Evolutionary conservation across 345 rosid species (phyloP).

Genomic region (Alliaria petiolata): DNA sequence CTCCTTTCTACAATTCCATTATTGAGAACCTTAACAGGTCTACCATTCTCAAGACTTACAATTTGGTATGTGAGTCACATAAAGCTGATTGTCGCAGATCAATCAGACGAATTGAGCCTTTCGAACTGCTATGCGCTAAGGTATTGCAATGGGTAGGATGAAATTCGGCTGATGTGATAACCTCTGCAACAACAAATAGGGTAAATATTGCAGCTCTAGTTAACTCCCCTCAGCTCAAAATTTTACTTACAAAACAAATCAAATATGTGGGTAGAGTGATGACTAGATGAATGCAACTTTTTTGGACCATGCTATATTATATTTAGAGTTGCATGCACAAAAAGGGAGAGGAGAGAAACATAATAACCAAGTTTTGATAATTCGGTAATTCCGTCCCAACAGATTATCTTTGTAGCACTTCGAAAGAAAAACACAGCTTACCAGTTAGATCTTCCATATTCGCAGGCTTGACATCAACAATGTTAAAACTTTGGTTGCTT

Average conservation of each 20-base stretch:
- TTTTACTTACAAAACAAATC: background rate
- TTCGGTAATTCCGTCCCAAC: background rate
- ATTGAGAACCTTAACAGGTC: background rate
- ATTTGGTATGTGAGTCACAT: constrained; percentile 87
- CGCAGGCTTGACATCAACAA: constrained; percentile 63
- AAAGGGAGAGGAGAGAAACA: background rate
- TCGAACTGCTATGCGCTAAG: constrained; percentile 97
- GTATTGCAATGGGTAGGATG: constrained; percentile 91
- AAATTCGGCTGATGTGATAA: constrained; percentile 96
- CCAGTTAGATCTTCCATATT: constrained; percentile 79
- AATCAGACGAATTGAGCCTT: constrained; percentile 93
- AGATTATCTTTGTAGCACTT: background rate
- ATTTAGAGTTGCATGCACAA: no score
- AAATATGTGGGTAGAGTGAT: background rate
- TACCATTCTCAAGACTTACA: constrained; percentile 52
- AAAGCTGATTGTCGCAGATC: constrained; percentile 98
- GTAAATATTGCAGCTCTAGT: constrained; percentile 3
- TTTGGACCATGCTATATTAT: no score
- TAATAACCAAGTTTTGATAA: background rate
- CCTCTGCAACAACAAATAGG: constrained; percentile 63
- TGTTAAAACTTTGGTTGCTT: constrained; percentile 65
- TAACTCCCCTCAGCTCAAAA: constrained; percentile 2
- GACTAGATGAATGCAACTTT: background rate
- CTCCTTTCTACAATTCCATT: constrained; percentile 5
- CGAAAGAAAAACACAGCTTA: constrained; percentile 18